A percentile compares a stretch with the other conserved stretches of the same genome.
Evolutionary conservation across 768 basidiomycete genomes (phyloP).

Genomic region (Terana coerulea): DNA sequence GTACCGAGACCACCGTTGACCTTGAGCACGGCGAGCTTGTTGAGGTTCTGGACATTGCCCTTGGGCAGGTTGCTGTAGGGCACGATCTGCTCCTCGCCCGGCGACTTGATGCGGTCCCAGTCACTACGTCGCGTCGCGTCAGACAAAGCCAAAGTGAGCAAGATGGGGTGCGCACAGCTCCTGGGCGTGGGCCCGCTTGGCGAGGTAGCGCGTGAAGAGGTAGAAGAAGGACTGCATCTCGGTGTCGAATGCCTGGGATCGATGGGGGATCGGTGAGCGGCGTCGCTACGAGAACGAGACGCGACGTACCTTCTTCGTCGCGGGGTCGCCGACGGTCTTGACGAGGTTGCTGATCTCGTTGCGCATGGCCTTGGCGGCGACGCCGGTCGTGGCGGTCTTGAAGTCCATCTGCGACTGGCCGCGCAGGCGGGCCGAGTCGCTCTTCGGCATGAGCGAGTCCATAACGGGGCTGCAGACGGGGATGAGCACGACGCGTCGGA

Average conservation of each 20-base stretch:
- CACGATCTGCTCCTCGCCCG: slow-evolving; percentile 58
- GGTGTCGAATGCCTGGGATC: slow-evolving; percentile 85
- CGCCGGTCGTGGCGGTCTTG: slow-evolving; percentile 84
- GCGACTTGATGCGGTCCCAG: slow-evolving; percentile 50
- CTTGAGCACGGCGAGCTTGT: slow-evolving; percentile 74
- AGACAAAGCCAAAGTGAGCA: not conserved
- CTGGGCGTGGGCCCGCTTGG: slow-evolving; percentile 75
- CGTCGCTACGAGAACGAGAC: slow-evolving; percentile 13
- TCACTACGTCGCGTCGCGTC: slow-evolving; percentile 23
- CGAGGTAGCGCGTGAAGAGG: slow-evolving; percentile 91
- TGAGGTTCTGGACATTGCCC: slow-evolving; percentile 46
- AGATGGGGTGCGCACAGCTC: slow-evolving; percentile 59
- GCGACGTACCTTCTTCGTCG: slow-evolving; percentile 70
- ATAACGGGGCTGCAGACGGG: slow-evolving; percentile 40
- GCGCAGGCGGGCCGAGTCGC: slow-evolving; percentile 67
- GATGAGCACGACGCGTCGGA: slow-evolving; percentile 12
- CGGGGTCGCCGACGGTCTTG: slow-evolving; percentile 71
- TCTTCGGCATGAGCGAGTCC: slow-evolving; percentile 50
- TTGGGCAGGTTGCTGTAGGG: slow-evolving; percentile 47
- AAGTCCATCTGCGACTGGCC: slow-evolving; percentile 88
- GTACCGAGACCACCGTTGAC: slow-evolving; percentile 74
- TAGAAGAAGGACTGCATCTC: slow-evolving; percentile 97
- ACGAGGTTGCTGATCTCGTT: slow-evolving; percentile 97
- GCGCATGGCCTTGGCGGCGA: slow-evolving; percentile 88
- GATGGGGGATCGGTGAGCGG: slow-evolving; percentile 6